Base-by-base conservation (phyloP, 2,329 filamentous ascomycete genomes). In the Pseudopithomyces maydicus region DNA sequence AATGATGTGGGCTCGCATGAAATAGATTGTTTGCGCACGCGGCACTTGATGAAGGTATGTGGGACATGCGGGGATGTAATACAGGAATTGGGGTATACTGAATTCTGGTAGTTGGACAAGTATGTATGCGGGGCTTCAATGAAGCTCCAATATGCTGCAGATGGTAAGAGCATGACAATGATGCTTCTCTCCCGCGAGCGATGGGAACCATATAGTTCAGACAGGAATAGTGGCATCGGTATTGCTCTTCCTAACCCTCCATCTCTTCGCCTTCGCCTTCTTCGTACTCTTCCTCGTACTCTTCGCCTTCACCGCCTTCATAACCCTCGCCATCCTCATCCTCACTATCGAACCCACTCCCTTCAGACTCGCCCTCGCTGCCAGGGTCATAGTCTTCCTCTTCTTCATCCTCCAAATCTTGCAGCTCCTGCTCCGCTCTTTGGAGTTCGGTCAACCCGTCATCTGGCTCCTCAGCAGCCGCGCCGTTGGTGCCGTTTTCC, bases 361-460 rank as follows among this genome's bases (percentile, higher is more conserved):
- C 76, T 43, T 77, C 76, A 26, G 75, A 78, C 54, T 78, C 76
- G 32, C 71, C 77, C 29, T 77, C 76, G 38, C 70, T 75, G 0
- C 73, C 76, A 3, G 77, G 76, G 51, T 78, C 74, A 48, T 77
- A 78, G 55, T 79, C 77, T 36, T 79, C 76, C 38, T 77, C 74
- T 50, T 79, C 77, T 36, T 77, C 74, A 17, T 78, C 77, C 35
- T 78, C 76, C 39, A 70, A 60, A 12, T 78, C 74, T 41, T 73
- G 67, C 35, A 77, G 54, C 49, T 74, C 61, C 33, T 69, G 58
- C 62, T 77, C 73, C 2, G 76, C 77, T 54, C 77, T 75, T 51
- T 75, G 69, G 47, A 78, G 44, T 55, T 78, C 77, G 11, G 72
- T 69, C 51, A 77, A 66, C n/a, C 63, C 76, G 29, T 73, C 75